Evolutionary conservation across 75 land plant genomes (phyloP).

Genomic region (Sequoiadendron giganteum): DNA sequence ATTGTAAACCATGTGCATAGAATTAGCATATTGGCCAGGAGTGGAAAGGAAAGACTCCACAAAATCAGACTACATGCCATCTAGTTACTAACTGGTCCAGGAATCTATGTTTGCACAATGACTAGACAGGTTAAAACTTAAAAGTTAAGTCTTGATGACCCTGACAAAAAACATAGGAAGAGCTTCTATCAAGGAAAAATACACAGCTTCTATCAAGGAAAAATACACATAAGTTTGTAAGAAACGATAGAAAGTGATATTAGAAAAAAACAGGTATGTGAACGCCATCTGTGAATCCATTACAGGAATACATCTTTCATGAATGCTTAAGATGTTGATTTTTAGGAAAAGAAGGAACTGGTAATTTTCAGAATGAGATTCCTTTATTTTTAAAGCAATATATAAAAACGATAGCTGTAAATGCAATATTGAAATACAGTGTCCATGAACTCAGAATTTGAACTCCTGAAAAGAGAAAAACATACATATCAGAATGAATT

Average conservation of each 20-base stretch:
- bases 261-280: not conserved
- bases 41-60: not conserved
- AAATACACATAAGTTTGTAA: not conserved
- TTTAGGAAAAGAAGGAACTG: not conserved
- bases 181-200: too few species aligned
- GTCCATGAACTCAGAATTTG: not conserved
- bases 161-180: not conserved
- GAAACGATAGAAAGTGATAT: not conserved
- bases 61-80: not conserved
- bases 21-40: not conserved
- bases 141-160: not conserved
- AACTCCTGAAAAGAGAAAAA: not conserved
- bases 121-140: not conserved
- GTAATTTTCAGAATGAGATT: not conserved
- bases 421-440: not conserved
- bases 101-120: not conserved
- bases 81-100: not conserved
- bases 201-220: not conserved
- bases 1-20: not conserved
- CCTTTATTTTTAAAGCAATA: not conserved
- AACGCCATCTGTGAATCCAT: not conserved
- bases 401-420: not conserved
- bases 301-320: not conserved
- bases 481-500: not conserved
- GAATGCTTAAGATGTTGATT: not conserved